These are phyloP conservation scores for Isochrysis galbana DNA, from an alignment of 78 protist species.

Conservation along the genomic window DNA sequence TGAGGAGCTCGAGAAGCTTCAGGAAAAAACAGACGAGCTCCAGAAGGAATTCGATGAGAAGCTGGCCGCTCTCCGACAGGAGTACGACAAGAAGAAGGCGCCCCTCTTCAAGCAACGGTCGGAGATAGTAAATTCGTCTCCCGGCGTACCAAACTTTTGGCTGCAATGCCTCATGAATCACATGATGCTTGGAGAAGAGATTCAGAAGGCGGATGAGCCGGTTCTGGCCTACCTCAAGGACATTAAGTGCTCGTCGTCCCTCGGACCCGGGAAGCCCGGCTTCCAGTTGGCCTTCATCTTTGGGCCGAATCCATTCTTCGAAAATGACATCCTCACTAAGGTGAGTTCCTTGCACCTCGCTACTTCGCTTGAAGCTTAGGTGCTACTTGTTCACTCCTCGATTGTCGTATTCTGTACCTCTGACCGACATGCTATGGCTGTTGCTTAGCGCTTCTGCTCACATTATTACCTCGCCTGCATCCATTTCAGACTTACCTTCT, in stretches of 20 bases:
- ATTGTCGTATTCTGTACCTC: background rate
- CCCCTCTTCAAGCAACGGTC: background rate
- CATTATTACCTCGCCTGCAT: background rate
- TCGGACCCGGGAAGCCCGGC: background rate
- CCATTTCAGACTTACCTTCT: conserved; percentile 15
- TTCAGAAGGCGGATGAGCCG: background rate
- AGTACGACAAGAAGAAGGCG: conserved; percentile 5
- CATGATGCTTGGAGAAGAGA: background rate
- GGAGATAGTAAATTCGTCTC: background rate
- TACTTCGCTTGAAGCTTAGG: background rate
- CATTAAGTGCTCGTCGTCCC: background rate
- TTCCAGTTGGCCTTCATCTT: background rate
- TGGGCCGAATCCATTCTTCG: background rate
- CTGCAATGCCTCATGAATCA: background rate
- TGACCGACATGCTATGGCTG: background rate
- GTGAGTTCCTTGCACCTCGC: background rate
- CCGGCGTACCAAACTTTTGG: conserved; percentile 26
- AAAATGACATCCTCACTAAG: background rate
- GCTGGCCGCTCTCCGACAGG: background rate
- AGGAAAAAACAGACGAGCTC: background rate
- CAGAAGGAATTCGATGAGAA: background rate
- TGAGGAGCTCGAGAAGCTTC: background rate
- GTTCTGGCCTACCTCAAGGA: conserved; percentile 9
- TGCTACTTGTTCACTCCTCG: background rate
- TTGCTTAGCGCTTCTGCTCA: background rate